Evolutionary conservation across 2,329 filamentous ascomycete genomes (phyloP).

Genomic region (Curvularia verruculosa): DNA sequence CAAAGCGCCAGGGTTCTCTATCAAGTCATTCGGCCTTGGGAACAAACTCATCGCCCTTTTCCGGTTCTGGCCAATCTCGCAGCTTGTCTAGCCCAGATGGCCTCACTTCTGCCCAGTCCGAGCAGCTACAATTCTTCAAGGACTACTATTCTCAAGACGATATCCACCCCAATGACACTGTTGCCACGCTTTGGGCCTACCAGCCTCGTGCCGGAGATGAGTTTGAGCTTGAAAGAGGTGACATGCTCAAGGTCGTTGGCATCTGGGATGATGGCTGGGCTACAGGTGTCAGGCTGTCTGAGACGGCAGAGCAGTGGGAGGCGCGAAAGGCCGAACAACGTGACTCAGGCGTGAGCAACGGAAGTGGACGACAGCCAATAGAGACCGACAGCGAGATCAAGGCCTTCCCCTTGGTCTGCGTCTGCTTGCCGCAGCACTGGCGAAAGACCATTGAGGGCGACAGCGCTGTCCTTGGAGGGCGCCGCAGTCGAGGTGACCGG

Average conservation of each 20-base stretch:
- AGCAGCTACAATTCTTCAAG: slow-evolving; percentile 95
- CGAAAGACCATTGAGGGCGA: slow-evolving; percentile 95
- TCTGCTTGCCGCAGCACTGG: slow-evolving; percentile 95
- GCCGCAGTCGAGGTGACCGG: slow-evolving; percentile 44
- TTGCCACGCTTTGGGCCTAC: slow-evolving; percentile 94
- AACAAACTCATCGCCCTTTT: slow-evolving; percentile 71
- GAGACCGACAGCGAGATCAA: slow-evolving; percentile 79
- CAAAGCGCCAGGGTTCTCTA: slow-evolving; percentile 82
- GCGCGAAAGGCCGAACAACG: slow-evolving; percentile 75
- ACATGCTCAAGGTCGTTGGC: slow-evolving; percentile 97
- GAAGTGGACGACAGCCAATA: slow-evolving; percentile 56
- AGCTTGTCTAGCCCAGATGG: slow-evolving; percentile 85
- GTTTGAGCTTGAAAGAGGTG: slow-evolving; percentile 88
- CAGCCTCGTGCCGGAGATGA: slow-evolving; percentile 92
- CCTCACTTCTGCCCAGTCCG: slow-evolving; percentile 85
- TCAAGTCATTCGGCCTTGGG: slow-evolving; percentile 82
- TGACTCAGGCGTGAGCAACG: slow-evolving; percentile 91
- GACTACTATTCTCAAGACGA: slow-evolving; percentile 99
- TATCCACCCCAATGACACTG: slow-evolving; percentile 87
- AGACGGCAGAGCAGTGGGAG: slow-evolving; percentile 89
- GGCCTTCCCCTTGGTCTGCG: slow-evolving; percentile 94
- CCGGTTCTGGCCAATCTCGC: slow-evolving; percentile 56
- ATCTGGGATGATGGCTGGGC: slow-evolving; percentile 99
- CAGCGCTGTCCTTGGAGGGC: slow-evolving; percentile 40
- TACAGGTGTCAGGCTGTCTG: slow-evolving; percentile 82